A percentile compares a stretch with the other conserved stretches of the same genome.
Conservation (phyloP, 108 stramenopile species). For the Epipyxis sp. region DNA sequence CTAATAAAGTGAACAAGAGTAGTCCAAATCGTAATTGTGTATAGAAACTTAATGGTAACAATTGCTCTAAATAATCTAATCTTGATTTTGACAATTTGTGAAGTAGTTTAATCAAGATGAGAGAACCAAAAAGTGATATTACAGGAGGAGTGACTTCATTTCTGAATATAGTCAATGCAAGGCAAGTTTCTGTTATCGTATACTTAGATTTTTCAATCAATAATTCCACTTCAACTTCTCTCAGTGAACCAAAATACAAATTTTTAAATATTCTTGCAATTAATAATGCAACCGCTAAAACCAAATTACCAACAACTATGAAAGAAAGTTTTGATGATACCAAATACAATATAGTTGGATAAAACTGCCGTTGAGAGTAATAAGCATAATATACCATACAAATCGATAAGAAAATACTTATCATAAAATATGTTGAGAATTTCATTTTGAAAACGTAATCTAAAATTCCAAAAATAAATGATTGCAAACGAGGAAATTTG, state of each 20-base stretch:
- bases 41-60: slow-evolving; percentile 57
- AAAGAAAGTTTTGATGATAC: slow-evolving; percentile 78
- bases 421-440: background rate
- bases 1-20: slow-evolving; percentile 60
- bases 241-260: slow-evolving; percentile 75
- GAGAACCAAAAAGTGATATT: slow-evolving; percentile 69
- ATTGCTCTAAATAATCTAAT: slow-evolving; percentile 80
- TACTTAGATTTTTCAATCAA: slow-evolving; percentile 85
- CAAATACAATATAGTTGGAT: slow-evolving; percentile 82
- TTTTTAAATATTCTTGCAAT: slow-evolving; percentile 47
- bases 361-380: slow-evolving; percentile 83
- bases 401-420: background rate
- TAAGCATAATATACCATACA: slow-evolving; percentile 65
- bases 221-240: slow-evolving; percentile 80
- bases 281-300: slow-evolving; percentile 60
- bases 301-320: slow-evolving; percentile 66
- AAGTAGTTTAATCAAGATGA: slow-evolving; percentile 79
- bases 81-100: slow-evolving; percentile 87
- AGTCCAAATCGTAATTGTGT: slow-evolving; percentile 61
- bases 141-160: slow-evolving; percentile 76
- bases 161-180: slow-evolving; percentile 95
- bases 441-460: slow-evolving; percentile 3
- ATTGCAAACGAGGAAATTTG: too few species aligned
- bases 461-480: too few species aligned
- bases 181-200: slow-evolving; percentile 92